Conservation (phyloP, 345 rosid species). For the Aquilaria malaccensis region DNA sequence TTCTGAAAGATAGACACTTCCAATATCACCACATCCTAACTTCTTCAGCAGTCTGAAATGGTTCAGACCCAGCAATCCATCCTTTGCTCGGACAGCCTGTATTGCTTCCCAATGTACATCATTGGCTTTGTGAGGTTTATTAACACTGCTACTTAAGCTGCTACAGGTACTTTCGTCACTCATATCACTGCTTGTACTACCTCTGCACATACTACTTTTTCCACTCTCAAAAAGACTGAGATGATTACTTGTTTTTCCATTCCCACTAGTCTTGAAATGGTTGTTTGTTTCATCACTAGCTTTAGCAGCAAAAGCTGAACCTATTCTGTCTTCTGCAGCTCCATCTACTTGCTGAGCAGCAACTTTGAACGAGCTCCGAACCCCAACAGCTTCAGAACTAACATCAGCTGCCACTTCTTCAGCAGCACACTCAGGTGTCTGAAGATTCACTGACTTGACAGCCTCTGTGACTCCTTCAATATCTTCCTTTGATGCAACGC, state of each 20-base stretch:
- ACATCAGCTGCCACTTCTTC: slow-evolving; percentile 22
- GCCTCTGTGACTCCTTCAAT: slow-evolving; percentile 15
- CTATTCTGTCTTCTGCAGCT: slow-evolving; percentile 17
- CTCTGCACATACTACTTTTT: slow-evolving; percentile 49
- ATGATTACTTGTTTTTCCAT: slow-evolving; percentile 35
- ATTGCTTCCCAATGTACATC: slow-evolving; percentile 80
- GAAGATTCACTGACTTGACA: slow-evolving; percentile 15
- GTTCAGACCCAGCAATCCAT: slow-evolving; percentile 58
- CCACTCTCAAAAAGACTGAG: slow-evolving; percentile 37
- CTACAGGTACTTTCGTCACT: slow-evolving; percentile 73
- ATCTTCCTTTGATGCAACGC: slow-evolving; percentile 22
- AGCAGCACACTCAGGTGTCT: slow-evolving; percentile 15
- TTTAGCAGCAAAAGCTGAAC: slow-evolving; percentile 22
- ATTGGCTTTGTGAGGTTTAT: slow-evolving; percentile 76
- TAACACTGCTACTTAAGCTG: slow-evolving; percentile 51
- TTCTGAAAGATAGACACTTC: slow-evolving; percentile 75
- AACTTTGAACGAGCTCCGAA: slow-evolving; percentile 4
- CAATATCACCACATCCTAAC: slow-evolving; percentile 77
- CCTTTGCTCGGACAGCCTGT: slow-evolving; percentile 61
- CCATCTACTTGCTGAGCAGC: slow-evolving; percentile 6
- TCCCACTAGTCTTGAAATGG: slow-evolving; percentile 36
- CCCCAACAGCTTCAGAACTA: slow-evolving; percentile 15
- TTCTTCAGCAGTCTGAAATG: slow-evolving; percentile 76
- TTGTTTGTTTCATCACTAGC: slow-evolving; percentile 27
- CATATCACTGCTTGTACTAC: slow-evolving; percentile 68